phyloP scores from a whole-genome alignment of 169 alveolate species.

The Cystoisospora suis region DNA sequence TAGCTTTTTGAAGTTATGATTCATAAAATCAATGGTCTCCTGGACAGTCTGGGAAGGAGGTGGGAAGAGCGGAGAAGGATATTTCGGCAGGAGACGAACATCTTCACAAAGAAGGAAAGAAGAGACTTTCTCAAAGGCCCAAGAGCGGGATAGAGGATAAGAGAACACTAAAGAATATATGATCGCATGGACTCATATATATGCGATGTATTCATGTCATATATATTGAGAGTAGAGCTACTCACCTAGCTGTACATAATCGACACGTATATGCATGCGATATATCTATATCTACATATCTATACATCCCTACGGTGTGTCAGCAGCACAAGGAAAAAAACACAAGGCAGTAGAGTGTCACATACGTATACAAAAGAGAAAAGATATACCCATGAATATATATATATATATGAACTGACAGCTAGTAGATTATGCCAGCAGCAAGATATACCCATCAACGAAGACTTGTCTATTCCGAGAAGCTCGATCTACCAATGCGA shows the following conservation, averaged over 20 bases:
- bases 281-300: no score
- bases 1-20: slow-evolving; percentile 48
- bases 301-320: not conserved
- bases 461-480: no score
- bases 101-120: not conserved
- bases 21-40: slow-evolving; percentile 38
- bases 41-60: slow-evolving; percentile 32
- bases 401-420: no score
- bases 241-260: not conserved
- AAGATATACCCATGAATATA: not conserved
- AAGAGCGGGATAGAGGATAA: not conserved
- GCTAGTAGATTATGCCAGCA: no score
- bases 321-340: no score
- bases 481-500: no score
- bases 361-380: not conserved
- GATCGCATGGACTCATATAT: not conserved
- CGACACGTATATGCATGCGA: not conserved
- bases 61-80: not conserved
- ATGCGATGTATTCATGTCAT: not conserved
- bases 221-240: no score
- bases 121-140: no score
- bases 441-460: no score
- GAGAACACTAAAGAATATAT: not conserved
- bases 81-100: not conserved
- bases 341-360: not conserved